A percentile compares a stretch with the other conserved stretches of the same genome.
Evolutionary conservation across 306 rosid genomes (phyloP).

Genomic region (Cicer chorassanicum): DNA sequence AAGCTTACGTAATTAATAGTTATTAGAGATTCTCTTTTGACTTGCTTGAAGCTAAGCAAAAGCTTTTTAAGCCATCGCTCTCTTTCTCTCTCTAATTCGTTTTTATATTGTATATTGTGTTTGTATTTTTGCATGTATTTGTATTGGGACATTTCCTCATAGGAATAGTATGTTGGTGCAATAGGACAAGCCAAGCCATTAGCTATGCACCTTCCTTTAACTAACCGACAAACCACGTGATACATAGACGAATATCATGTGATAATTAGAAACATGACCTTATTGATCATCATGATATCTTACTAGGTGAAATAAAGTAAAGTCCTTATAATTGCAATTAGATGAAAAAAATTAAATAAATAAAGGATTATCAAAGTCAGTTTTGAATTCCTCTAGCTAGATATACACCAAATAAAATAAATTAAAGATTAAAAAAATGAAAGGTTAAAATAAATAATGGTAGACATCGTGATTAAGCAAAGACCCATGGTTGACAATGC

Average conservation of each 20-base stretch:
- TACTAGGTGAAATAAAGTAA: constrained; percentile 45
- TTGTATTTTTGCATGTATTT: constrained; percentile 50
- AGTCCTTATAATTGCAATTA: constrained; percentile 50
- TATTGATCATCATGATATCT: constrained; percentile 49
- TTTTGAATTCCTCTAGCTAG: constrained; percentile 30
- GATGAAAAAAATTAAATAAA: neutral
- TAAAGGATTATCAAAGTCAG: constrained; percentile 31
- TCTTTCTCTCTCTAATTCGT: neutral
- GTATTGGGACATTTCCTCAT: constrained; percentile 37
- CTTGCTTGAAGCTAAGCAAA: constrained; percentile 47
- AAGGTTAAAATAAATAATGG: constrained; percentile 45
- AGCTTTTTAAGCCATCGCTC: constrained; percentile 32
- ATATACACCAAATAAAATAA: neutral
- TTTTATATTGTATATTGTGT: constrained; percentile 12
- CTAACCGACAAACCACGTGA: constrained; percentile 82
- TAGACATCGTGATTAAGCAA: constrained; percentile 64
- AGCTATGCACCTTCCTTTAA: constrained; percentile 55
- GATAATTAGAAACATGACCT: constrained; percentile 55
- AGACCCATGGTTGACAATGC: constrained; percentile 69
- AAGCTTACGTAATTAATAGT: constrained; percentile 56
- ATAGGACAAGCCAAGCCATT: constrained; percentile 52
- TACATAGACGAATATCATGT: constrained; percentile 43
- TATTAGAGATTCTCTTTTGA: constrained; percentile 54
- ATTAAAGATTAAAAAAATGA: neutral
- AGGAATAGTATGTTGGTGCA: constrained; percentile 39